Base-by-base conservation (phyloP, 2,329 filamentous ascomycete genomes). In the Alternaria arborescens region DNA sequence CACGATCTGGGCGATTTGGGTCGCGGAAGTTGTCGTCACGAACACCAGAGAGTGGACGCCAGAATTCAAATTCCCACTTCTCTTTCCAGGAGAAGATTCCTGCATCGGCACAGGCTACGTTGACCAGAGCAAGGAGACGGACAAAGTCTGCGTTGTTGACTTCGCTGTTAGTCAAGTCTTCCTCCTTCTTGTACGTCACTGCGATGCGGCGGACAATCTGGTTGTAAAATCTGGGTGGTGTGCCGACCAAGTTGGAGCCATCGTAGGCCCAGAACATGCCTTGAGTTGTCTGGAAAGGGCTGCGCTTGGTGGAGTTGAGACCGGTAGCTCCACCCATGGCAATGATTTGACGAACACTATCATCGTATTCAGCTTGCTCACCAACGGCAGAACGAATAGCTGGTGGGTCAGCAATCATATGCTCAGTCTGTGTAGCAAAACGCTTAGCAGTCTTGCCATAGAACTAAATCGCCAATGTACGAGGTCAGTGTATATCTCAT, bases 41-140 rank as follows among this genome's bases (percentile, higher is more conserved):
- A 14, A 74, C 66, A 26, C 72, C 72, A 10, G 68, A 68, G 1
- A 75, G 55, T 1, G 72, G 72, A 20, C 72, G 71, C 72, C 72
- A 74, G 53, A 71, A 73, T 44, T 74, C 69, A 50, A 69, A 75
- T 42, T 60, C 61, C 65, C 71, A 74, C 41, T 74, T 74, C 41
- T 69, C 70, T 12, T 65, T 70, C 72, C 72, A 74, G 26, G 69
- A 65, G 46, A 72, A 73, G 54, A 74, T 68, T 22, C 72, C 71
- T 2, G 72, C 72, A 36, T 74, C 72, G 7, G 67, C 67, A 51
- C 66, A 51, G 5, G 72, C 69, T 24, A 60, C 62, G 54, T 74
- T 72, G 36, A 63, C 58, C 5, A 74, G 60, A 7, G 72, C 71
- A 18, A 75, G 62, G 10, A 73, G 60, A 18, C 72, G 71, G 4